Base-by-base conservation (phyloP, 495 filamentous ascomycete species). In the Trichocladium antarcticum region DNA sequence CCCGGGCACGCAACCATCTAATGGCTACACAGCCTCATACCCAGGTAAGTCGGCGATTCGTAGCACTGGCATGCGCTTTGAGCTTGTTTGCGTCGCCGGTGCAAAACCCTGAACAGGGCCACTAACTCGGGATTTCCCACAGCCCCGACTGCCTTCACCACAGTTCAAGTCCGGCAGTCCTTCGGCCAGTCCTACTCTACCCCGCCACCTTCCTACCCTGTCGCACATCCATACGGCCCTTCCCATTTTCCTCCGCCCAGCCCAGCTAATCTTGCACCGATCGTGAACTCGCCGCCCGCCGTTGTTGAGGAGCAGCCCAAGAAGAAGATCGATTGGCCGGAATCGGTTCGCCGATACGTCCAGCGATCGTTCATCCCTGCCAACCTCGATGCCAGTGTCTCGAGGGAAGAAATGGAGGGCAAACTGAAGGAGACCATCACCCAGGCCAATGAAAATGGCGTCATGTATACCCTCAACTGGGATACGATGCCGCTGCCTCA, bases 371-470 rank as follows among this genome's bases (percentile, higher is more conserved):
- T 96, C 64, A 82, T 81, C 9, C 74, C 78, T 6, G 79, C 80
- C 37, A 82, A 87, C 56, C 67, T 76, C 16, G 72, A 87, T 45
- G 51, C 75, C n/a, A 77, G 77, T 42, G 79, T 95, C 20, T 62
- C 64, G 41, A 72, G 71, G 47, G 55, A 70, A 32, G 87, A 92
- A 27, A 85, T 95, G 75, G 83, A 95, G 60, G 69, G 71, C 46
- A 93, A 88, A 57, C 69, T 97, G 44, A 95, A 90, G 67, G 63
- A 83, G 19, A 80, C 87, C 57, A 97, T 99, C 57, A 83, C 83
- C 42, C 70, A 78, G 24, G 86, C 87, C 32, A 86, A 85, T 49
- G 81, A 87, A 54, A 71, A 66, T 52, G 71, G 83, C 44, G 73
- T 74, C 38, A 74, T 96, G 56, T 71, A 80, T 59, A 72, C 68